phyloP scores from a whole-genome alignment of 805 yeast species.

The Pichia deserticola region DNA sequence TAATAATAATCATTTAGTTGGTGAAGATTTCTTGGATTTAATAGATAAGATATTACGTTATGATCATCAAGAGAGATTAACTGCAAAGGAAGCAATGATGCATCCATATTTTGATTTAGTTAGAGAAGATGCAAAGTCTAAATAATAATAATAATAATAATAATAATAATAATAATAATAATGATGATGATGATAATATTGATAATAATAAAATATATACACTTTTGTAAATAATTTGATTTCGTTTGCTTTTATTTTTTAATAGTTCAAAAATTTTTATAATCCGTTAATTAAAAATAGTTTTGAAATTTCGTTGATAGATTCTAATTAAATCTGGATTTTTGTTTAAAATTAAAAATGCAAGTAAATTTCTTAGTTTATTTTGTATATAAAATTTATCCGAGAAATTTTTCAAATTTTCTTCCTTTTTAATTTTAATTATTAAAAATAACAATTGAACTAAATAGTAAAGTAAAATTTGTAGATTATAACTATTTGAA shows the following conservation, averaged over 20 bases:
- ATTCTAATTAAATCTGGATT: constrained; percentile 13
- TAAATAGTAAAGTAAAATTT: constrained; percentile 8
- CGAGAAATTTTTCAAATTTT: no score
- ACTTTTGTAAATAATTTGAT: no score
- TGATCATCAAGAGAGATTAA: constrained; percentile 82
- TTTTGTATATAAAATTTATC: background rate
- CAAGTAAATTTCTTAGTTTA: constrained; percentile 10
- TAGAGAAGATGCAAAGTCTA: constrained; percentile 13
- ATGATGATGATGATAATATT: no score
- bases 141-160: background rate
- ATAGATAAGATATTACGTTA: constrained; percentile 73
- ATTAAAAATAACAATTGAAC: constrained; percentile 8
- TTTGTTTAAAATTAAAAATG: constrained; percentile 17
- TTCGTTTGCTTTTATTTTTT: no score
- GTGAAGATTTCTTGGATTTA: constrained; percentile 70
- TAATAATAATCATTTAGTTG: constrained; percentile 59
- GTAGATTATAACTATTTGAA: background rate
- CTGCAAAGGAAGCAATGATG: constrained; percentile 82
- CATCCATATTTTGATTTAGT: constrained; percentile 42
- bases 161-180: background rate
- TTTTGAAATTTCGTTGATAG: constrained; percentile 5
- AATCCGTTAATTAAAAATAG: background rate
- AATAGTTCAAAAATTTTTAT: background rate
- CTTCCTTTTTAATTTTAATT: background rate
- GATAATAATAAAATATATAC: no score